Base-by-base conservation (phyloP, 2,329 filamentous ascomycete species). In the Fusarium subtropicale region DNA sequence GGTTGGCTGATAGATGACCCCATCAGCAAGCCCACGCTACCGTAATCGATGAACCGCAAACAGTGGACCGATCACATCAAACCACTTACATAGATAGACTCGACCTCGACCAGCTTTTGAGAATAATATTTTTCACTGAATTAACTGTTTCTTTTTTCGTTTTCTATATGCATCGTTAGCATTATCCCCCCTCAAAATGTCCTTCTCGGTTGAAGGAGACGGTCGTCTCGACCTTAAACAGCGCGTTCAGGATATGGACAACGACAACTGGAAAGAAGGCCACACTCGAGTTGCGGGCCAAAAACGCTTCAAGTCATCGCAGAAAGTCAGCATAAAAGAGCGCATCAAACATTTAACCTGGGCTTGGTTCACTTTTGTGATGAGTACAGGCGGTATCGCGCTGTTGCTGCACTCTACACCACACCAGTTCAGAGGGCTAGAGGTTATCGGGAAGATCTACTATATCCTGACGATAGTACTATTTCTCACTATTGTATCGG, bases 381-480 rank as follows among this genome's bases (percentile, higher is more conserved):
- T 79, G 78, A 77, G 77, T 10, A 79, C 78, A 5, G 77, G 77
- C 18, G 75, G 74, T 12, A 71, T 79, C 36, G 76, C 75, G 7
- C 66, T 74, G 24, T 38, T 79, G 30, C 64, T 79, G 5, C 67
- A 74, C 20, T 70, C 71, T 33, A 71, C 73, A 16, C 84, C 85
- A 3, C 83, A 82, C 71, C 79, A 78, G 13, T 86, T 86, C 56
- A 64, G 41, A 12, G 84, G 84, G 1, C 77, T 87, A 3, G 75
- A 82, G 18, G 80, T 79, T 3, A 83, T 87, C 56, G 85, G 84
- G 15, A 75, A 80, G 16, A 75, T 84, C 11, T 78, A 86, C 58
- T 86, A 85, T 62, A 71, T 87, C 16, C 68, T 85, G 31, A 85
- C 86, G 53, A 77, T 87, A 42, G 75, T 81, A 3, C 78, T 90